Evolutionary conservation across 768 basidiomycete species (phyloP).

Genomic region (Mycena epipterygia): DNA sequence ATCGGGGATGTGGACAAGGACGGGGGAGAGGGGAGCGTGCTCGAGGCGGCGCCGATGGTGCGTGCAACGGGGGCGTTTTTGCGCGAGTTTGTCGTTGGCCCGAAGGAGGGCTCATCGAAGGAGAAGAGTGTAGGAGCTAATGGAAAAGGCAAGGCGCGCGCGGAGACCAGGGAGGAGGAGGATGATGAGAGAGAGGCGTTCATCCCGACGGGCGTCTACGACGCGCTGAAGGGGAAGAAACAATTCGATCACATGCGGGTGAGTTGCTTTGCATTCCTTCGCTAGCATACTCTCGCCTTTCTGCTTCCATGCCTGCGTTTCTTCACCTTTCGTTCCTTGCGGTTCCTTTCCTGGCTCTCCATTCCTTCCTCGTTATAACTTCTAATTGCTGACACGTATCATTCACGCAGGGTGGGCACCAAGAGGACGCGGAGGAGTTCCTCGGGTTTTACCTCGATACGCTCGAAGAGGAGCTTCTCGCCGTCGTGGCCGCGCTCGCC

Average conservation of each 20-base stretch:
- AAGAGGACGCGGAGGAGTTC: conserved; percentile 99
- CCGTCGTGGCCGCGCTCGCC: conserved; percentile 66
- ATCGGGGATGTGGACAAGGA: conserved; percentile 42
- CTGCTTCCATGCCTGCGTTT: too few species aligned
- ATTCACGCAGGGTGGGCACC: conserved; percentile 79
- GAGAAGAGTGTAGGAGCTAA: conserved; percentile 12
- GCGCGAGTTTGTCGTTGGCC: conserved; percentile 72
- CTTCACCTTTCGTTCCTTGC: neutral
- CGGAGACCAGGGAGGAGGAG: conserved; percentile 58
- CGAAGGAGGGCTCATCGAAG: neutral
- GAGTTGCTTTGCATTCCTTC: conserved; percentile 45
- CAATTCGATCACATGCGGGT: conserved; percentile 94
- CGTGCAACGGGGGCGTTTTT: conserved; percentile 82
- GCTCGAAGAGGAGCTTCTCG: conserved; percentile 90
- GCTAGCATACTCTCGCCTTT: too few species aligned
- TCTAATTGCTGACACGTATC: neutral
- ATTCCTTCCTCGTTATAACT: conserved; percentile 24
- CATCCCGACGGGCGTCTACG: conserved; percentile 88
- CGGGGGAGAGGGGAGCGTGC: conserved; percentile 39
- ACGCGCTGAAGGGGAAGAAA: conserved; percentile 94
- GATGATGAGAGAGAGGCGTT: conserved; percentile 76
- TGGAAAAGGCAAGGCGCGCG: conserved; percentile 54
- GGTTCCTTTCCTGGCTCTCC: neutral
- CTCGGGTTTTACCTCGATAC: conserved; percentile 97
- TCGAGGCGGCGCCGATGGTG: conserved; percentile 65